Evolutionary conservation across 345 rosid genomes (phyloP).

Genomic region (Eucalyptus rudis): DNA sequence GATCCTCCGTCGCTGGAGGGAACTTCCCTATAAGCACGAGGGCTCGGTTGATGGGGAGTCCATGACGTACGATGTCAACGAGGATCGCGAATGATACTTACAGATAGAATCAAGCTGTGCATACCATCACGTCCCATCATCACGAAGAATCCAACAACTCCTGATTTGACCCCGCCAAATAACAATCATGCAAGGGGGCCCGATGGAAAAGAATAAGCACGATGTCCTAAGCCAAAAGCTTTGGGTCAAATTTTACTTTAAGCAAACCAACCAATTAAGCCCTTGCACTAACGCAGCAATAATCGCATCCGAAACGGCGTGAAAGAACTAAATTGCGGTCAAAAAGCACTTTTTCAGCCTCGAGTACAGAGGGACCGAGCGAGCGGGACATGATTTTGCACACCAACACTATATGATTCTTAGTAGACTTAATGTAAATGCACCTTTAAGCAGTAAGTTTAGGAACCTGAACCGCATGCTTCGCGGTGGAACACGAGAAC

Average conservation of each 20-base stretch:
- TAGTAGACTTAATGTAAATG: not conserved
- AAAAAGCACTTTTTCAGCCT: not conserved
- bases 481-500: not conserved
- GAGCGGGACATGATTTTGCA: not conserved
- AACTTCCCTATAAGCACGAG: not conserved
- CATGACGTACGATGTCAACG: not conserved
- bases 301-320: not conserved
- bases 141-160: not conserved
- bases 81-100: not conserved
- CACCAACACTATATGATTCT: not conserved
- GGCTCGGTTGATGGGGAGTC: not conserved
- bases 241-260: not conserved
- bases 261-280: not conserved
- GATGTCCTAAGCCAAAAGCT: not conserved
- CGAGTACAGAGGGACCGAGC: not conserved
- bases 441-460: not conserved
- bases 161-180: not conserved
- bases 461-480: not conserved
- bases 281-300: not conserved
- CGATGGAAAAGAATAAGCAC: not conserved
- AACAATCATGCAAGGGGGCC: not conserved
- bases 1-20: not conserved
- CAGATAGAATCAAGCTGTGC: not conserved
- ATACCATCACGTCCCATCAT: not conserved
- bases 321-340: not conserved